Evolutionary conservation across 129 eudicot species (phyloP).

Genomic region (Centaurea solstitialis): DNA sequence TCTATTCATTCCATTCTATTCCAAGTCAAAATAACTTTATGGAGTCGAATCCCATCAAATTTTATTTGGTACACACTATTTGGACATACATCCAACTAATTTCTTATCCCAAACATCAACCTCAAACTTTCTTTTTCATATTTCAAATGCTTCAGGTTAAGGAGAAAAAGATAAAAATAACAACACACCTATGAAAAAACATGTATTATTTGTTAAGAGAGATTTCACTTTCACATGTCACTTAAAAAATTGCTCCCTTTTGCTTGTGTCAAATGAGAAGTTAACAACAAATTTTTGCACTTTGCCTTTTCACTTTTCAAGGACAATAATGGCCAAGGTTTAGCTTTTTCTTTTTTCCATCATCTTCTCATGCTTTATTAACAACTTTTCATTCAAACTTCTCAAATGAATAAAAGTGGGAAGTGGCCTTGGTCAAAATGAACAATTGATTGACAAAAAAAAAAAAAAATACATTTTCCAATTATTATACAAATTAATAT

Average conservation of each 20-base stretch:
- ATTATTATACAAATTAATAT: too few relatives aligned
- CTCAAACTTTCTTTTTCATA: too few relatives aligned
- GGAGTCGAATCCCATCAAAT: too few relatives aligned
- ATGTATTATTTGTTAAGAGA: neutral
- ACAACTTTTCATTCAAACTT: neutral
- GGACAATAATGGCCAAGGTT: conserved; percentile 14
- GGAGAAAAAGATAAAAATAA: too few relatives aligned
- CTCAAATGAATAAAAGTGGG: neutral
- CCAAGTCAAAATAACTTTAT: too few relatives aligned
- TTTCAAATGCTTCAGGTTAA: too few relatives aligned
- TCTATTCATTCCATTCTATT: too few relatives aligned
- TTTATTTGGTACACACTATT: too few relatives aligned
- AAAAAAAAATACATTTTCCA: neutral
- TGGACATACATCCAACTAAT: neutral
- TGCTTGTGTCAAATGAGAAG: conserved; percentile 14
- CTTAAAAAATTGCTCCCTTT: neutral
- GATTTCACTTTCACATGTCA: neutral
- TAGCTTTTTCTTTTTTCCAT: conserved; percentile 2
- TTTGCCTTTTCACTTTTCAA: conserved; percentile 10
- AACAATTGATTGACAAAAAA: too few relatives aligned
- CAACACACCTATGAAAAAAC: too few relatives aligned
- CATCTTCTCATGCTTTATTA: neutral
- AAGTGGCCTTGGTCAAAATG: neutral
- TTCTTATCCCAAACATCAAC: too few relatives aligned
- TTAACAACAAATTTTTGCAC: neutral